phyloP scores from a whole-genome alignment of 1,139 yeast species.

The Kluyveromyces marxianus region DNA sequence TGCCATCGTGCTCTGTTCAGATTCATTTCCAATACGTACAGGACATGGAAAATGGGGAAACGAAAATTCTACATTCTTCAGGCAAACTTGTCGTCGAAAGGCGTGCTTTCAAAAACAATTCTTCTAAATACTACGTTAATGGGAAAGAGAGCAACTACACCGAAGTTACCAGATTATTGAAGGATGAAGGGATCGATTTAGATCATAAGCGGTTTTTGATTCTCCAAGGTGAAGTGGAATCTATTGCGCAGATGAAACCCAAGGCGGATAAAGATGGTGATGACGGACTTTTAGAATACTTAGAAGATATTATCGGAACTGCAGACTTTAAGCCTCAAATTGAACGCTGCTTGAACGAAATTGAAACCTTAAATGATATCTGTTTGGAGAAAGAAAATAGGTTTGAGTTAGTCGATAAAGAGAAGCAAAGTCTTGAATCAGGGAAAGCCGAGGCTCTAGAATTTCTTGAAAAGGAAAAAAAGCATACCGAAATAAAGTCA shows the following conservation, averaged over 20 bases:
- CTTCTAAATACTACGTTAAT: conserved; percentile 73
- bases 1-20: conserved; percentile 80
- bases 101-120: conserved; percentile 67
- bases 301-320: conserved; percentile 96
- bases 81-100: conserved; percentile 58
- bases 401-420: conserved; percentile 72
- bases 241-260: conserved; percentile 97
- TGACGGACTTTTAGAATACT: conserved; percentile 86
- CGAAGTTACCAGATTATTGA: conserved; percentile 68
- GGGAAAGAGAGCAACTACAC: conserved; percentile 63
- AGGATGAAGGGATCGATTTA: conserved; percentile 84
- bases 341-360: conserved; percentile 52
- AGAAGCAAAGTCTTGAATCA: conserved; percentile 60
- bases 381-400: conserved; percentile 79
- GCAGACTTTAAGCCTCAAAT: conserved; percentile 71
- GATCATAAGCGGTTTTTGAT: conserved; percentile 93
- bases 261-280: conserved; percentile 90
- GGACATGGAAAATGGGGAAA: conserved; percentile 44
- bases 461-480: conserved; percentile 60
- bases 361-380: conserved; percentile 66
- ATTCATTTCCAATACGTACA: conserved; percentile 79
- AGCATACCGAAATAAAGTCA: conserved; percentile 47
- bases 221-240: conserved; percentile 96
- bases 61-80: conserved; percentile 37
- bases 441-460: conserved; percentile 64